These are phyloP conservation scores for Heliosperma pusillum DNA, from an alignment of 148 eudicot species.

Conservation along the genomic window DNA sequence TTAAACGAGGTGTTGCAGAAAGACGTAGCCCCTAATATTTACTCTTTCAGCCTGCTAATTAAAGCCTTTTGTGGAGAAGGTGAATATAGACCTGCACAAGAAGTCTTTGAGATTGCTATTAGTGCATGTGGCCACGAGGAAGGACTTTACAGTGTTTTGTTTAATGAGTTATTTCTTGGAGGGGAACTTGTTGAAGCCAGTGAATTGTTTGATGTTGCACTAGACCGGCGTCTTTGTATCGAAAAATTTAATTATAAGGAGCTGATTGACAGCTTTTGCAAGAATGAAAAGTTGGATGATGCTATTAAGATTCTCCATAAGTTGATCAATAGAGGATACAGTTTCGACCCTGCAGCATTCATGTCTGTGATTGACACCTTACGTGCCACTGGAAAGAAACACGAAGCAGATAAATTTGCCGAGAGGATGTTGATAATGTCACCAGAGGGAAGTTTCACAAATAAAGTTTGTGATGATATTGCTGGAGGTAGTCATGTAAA, in stretches of 20 bases:
- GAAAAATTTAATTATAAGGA: slow-evolving; percentile 68
- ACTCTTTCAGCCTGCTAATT: slow-evolving; percentile 59
- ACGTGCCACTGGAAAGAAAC: slow-evolving; percentile 56
- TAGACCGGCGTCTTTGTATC: slow-evolving; percentile 58
- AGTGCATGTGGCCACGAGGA: slow-evolving; percentile 66
- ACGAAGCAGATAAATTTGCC: slow-evolving; percentile 67
- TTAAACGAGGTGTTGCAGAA: slow-evolving; percentile 71
- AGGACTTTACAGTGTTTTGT: slow-evolving; percentile 60
- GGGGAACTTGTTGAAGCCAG: slow-evolving; percentile 74
- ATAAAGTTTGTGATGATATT: slow-evolving; percentile 32
- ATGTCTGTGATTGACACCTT: slow-evolving; percentile 84
- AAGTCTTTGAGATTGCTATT: slow-evolving; percentile 68
- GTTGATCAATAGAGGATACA: slow-evolving; percentile 55
- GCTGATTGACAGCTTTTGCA: slow-evolving; percentile 58
- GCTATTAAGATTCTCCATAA: slow-evolving; percentile 55
- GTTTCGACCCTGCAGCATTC: slow-evolving; percentile 77
- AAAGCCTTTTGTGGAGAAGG: slow-evolving; percentile 78
- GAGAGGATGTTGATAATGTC: slow-evolving; percentile 74
- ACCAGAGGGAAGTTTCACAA: slow-evolving; percentile 41
- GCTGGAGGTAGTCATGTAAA: slow-evolving; percentile 27
- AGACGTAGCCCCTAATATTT: slow-evolving; percentile 60
- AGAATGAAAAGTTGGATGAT: slow-evolving; percentile 54
- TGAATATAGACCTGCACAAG: slow-evolving; percentile 81
- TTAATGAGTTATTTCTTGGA: slow-evolving; percentile 73
- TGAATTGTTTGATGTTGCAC: slow-evolving; percentile 53